A percentile compares a stretch with the other conserved stretches of the same genome.
These are phyloP conservation scores for Cyclanthera cordifolia DNA, from an alignment of 306 rosid genomes.

Conservation along the genomic window DNA sequence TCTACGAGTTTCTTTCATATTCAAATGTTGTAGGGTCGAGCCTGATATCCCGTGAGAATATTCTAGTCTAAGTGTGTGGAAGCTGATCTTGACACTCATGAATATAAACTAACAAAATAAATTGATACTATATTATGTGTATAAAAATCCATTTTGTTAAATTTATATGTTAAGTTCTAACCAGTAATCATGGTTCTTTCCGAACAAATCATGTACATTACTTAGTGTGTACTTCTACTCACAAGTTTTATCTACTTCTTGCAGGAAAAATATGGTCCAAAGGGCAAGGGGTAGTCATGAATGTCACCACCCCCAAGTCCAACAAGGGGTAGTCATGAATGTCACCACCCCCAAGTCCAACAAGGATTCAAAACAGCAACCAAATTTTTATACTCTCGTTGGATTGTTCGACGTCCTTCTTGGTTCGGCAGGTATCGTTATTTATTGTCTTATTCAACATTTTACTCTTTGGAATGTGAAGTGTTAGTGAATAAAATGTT, in stretches of 20 bases:
- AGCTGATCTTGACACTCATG: too few species aligned
- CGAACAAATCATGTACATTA: not conserved
- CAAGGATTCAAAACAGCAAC: conserved; percentile 41
- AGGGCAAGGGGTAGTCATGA: conserved; percentile 52
- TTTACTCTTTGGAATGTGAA: not conserved
- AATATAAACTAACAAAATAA: too few species aligned
- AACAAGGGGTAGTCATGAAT: conserved; percentile 41
- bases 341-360: conserved; percentile 40
- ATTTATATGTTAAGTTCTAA: not conserved
- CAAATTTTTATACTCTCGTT: conserved; percentile 59
- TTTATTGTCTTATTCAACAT: not conserved
- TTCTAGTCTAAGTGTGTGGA: too few species aligned
- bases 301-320: conserved; percentile 51
- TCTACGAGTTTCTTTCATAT: too few species aligned
- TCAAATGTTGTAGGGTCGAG: too few species aligned
- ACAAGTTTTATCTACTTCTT: conserved; percentile 10
- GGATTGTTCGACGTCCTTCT: conserved; percentile 83
- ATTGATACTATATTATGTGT: too few species aligned
- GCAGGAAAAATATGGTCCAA: conserved; percentile 95
- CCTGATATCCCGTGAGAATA: too few species aligned
- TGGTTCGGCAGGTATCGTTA: conserved; percentile 76
- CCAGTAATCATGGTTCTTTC: not conserved
- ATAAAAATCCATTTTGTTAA: not conserved
- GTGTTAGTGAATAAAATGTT: not conserved
- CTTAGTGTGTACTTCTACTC: too few species aligned